Percentiles rank a stretch among this genome's conserved stretches.
Evolutionary conservation across 352 stramenopile genomes (phyloP).

Genomic region (Phytophthora boehmeriae): DNA sequence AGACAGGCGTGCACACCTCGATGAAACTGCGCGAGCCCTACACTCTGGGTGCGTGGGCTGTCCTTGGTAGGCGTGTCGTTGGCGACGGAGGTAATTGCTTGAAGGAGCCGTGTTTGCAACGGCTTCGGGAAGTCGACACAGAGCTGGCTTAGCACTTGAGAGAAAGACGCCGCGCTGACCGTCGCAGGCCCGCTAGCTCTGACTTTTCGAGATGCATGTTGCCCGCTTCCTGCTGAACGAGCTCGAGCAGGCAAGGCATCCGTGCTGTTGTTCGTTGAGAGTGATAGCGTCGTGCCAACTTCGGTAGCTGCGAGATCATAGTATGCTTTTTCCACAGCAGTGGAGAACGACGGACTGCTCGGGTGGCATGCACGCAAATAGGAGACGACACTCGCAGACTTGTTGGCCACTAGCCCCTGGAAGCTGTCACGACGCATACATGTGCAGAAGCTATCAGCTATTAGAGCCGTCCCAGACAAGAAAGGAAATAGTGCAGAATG

Average conservation of each 20-base stretch:
- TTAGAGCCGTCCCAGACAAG: background rate
- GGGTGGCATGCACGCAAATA: constrained; percentile 24
- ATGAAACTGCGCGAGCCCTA: constrained; percentile 22
- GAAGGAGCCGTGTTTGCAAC: constrained; percentile 20
- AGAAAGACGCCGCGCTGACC: constrained; percentile 20
- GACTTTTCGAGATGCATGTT: constrained; percentile 8
- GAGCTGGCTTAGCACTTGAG: constrained; percentile 28
- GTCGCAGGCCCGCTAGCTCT: constrained; percentile 8
- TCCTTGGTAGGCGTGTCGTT: constrained; percentile 3
- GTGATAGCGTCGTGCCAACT: background rate
- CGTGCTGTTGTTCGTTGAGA: constrained; percentile 8
- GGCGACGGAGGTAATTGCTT: constrained; percentile 1
- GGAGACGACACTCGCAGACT: constrained; percentile 14
- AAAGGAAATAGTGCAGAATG: too few species aligned
- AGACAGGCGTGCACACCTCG: constrained; percentile 28
- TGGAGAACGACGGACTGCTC: constrained; percentile 18
- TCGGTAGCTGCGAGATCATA: constrained; percentile 20
- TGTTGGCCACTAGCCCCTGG: constrained; percentile 20
- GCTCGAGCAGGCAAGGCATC: constrained; percentile 7
- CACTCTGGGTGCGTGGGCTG: background rate
- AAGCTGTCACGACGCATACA: constrained; percentile 14
- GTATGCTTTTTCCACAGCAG: constrained; percentile 27
- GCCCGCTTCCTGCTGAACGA: constrained; percentile 1
- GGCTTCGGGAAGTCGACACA: constrained; percentile 22
- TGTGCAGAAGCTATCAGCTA: background rate